Conservation (phyloP, 177 flowering plant species). For the Vitis hybrid region DNA sequence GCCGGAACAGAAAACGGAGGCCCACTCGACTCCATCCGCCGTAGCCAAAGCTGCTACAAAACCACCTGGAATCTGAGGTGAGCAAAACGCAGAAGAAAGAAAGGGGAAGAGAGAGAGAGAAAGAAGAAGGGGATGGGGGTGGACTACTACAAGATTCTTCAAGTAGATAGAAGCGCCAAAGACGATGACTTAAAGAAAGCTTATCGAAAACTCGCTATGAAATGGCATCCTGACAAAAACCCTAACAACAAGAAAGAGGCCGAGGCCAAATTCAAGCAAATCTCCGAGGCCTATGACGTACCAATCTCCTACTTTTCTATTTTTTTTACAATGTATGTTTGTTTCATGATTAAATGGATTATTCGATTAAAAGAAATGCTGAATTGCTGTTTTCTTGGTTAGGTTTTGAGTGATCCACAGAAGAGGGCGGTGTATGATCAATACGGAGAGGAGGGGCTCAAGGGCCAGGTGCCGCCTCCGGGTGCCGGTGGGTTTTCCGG, state of each 20-base stretch:
- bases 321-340: background rate
- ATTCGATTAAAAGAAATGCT: too few relatives aligned
- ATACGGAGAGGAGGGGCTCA: constrained; percentile 83
- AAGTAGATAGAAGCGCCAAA: constrained; percentile 61
- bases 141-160: constrained; percentile 76
- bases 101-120: constrained; percentile 1
- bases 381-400: constrained; percentile 1
- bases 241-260: constrained; percentile 78
- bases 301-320: background rate
- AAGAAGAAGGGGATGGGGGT: constrained; percentile 45
- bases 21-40: too few relatives aligned
- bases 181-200: constrained; percentile 84
- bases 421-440: constrained; percentile 82
- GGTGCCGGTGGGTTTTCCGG: constrained; percentile 38
- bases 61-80: background rate
- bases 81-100: background rate
- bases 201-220: constrained; percentile 81
- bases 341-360: too few relatives aligned
- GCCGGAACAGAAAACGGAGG: too few relatives aligned
- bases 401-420: constrained; percentile 85
- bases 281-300: constrained; percentile 89
- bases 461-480: constrained; percentile 67
- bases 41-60: too few relatives aligned
- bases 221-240: constrained; percentile 85
- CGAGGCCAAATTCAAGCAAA: constrained; percentile 78